phyloP scores from a whole-genome alignment of 1,284 basidiomycete genomes.

The Ceratobasidium sp. region DNA sequence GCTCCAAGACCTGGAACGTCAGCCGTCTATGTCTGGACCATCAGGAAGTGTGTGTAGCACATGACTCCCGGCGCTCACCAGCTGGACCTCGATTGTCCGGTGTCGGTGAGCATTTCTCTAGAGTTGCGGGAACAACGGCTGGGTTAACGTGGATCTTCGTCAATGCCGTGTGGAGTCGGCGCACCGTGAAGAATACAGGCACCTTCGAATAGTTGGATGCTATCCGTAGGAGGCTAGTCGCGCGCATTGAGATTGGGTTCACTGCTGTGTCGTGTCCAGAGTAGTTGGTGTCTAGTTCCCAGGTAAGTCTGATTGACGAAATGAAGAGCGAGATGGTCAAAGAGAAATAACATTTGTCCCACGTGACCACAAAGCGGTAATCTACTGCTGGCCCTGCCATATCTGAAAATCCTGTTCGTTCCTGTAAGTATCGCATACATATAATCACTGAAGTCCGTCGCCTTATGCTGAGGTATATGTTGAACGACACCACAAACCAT shows the following conservation, averaged over 20 bases:
- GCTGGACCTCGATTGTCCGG: conserved; percentile 38
- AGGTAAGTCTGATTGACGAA: not conserved
- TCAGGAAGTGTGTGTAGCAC: not conserved
- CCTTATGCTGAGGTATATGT: no score
- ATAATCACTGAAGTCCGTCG: no score
- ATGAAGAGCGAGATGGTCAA: not conserved
- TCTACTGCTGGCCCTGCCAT: no score
- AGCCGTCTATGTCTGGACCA: conserved; percentile 25
- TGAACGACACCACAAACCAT: no score
- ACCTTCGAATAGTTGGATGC: not conserved
- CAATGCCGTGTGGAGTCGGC: not conserved
- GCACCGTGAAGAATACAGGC: conserved; percentile 22
- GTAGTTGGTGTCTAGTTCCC: not conserved
- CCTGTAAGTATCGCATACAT: no score
- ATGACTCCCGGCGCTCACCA: conserved; percentile 15
- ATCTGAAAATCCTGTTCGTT: not conserved
- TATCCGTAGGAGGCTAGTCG: not conserved
- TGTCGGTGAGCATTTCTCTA: conserved; percentile 34
- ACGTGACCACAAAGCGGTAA: not conserved
- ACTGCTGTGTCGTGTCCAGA: not conserved
- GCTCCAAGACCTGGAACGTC: conserved; percentile 42
- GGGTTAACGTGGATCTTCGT: not conserved
- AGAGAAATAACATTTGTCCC: not conserved
- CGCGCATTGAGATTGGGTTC: not conserved
- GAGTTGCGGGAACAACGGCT: not conserved